Evolutionary conservation across 1,284 basidiomycete genomes (phyloP).

Genomic region (Stereum hirsutum): DNA sequence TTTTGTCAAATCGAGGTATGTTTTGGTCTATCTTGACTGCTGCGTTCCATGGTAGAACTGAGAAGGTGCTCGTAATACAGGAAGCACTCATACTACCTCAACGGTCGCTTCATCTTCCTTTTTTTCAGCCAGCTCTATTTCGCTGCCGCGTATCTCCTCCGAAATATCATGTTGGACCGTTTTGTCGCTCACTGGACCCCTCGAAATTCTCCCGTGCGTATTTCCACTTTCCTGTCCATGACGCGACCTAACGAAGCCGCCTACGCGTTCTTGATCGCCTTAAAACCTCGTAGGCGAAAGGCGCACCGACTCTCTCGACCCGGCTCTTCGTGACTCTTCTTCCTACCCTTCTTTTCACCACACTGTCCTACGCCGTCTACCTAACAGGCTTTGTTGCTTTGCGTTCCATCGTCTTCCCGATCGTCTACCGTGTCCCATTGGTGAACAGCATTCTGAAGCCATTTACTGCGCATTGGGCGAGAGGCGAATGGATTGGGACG

Average conservation of each 20-base stretch:
- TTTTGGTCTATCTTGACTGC: neutral
- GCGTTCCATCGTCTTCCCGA: conserved; percentile 35
- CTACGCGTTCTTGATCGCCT: too few relatives aligned
- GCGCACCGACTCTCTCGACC: conserved; percentile 1
- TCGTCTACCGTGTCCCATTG: conserved; percentile 44
- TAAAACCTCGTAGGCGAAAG: too few relatives aligned
- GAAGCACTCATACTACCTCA: conserved; percentile 63
- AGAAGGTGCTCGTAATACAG: conserved; percentile 24
- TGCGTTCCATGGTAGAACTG: conserved; percentile 2
- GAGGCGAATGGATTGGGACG: conserved; percentile 50
- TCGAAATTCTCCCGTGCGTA: conserved; percentile 10
- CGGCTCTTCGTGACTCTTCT: too few relatives aligned
- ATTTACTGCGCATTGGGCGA: conserved; percentile 52
- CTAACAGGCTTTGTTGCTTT: conserved; percentile 32
- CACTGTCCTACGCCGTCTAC: conserved; percentile 31
- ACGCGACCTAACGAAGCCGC: too few relatives aligned
- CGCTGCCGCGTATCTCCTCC: conserved; percentile 35
- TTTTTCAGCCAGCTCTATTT: conserved; percentile 39
- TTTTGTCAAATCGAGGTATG: conserved; percentile 59
- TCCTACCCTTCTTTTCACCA: conserved; percentile 26
- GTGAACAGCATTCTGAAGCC: conserved; percentile 41
- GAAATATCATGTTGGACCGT: conserved; percentile 50
- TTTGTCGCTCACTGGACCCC: conserved; percentile 39
- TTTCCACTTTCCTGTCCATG: too few relatives aligned
- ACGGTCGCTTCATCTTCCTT: conserved; percentile 53